Evolutionary conservation across 345 rosid species (phyloP), one percentile per base, ranked within the genome.

Genomic region (Camelina hispida): DNA sequence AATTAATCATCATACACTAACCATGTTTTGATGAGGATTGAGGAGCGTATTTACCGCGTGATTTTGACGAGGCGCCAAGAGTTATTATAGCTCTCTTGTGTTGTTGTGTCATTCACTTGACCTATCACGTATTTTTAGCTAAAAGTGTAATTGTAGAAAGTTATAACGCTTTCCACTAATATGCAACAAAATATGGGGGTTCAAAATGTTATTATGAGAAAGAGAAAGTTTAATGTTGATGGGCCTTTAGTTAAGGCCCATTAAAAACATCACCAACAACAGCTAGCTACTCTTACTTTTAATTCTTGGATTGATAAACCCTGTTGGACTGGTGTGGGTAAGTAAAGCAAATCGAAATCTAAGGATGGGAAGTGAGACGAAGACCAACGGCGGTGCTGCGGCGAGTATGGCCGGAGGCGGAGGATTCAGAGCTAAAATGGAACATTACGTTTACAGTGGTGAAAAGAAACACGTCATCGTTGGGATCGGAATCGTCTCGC

Each of bases 401-500:
- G 51, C 67, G 5, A 61, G 11, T 72, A 25, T 37, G 74, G 66
- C 47, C 6, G 32, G 68, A 15, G 68, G 52, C 1, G 87, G 85
- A 56, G 89, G 91, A 12, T 89, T 89, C 77, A 80, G 78, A 79
- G 83, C 87, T 23, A 87, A 73, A 70, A 65, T 91, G 79, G 87
- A 84, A n/a, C 86, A 81, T 48, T 78, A n/a, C 75, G 64, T 90
- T 11, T 91, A 90, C 80, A 93, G 95, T 71, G 98, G 98, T 25
- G 95, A 93, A 3, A 93, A 89, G 86, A 93, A 89, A 83, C 91
- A 89, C 55, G 98, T 93, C 13, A 10, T 90, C 20, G 95, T 82
- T 46, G 96, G 96, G 47, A 83, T 93, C 56, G 89, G 83, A 34
- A 74, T 90, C 17, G 60, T 90, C 73, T 34, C 85, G 44, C 65